phyloP scores from a whole-genome alignment of 2,329 filamentous ascomycete species.

The Penicillium sp. region DNA sequence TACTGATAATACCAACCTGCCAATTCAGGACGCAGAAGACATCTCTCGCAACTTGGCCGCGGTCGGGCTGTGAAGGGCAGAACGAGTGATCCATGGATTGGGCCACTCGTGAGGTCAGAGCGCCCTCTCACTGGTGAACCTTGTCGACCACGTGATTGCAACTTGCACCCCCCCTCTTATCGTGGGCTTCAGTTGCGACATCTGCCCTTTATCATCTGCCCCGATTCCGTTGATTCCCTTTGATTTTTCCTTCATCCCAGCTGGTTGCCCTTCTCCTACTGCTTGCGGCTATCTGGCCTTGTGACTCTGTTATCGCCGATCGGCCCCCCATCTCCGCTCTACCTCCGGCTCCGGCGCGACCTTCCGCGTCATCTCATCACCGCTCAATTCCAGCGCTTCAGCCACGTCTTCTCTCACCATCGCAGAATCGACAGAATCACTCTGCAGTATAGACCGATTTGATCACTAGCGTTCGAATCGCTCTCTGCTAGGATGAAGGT shows the following conservation, averaged over 20 bases:
- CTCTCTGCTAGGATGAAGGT: conserved; percentile 11
- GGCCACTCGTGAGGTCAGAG: conserved; percentile 37
- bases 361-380: conserved; percentile 11
- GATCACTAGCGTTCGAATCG: no score
- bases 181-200: background rate
- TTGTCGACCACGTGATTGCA: conserved; percentile 40
- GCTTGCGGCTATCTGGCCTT: conserved; percentile 18
- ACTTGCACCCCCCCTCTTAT: conserved; percentile 27
- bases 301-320: conserved; percentile 43
- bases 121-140: conserved; percentile 40
- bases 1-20: conserved; percentile 35
- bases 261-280: conserved; percentile 7
- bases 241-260: background rate
- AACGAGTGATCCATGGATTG: conserved; percentile 7
- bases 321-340: conserved; percentile 26
- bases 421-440: background rate
- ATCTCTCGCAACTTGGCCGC: conserved; percentile 26
- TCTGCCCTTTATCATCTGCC: background rate
- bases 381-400: conserved; percentile 1
- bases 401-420: background rate
- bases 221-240: background rate
- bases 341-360: conserved; percentile 21
- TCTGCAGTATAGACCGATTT: background rate
- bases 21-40: conserved; percentile 31
- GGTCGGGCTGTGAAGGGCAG: conserved; percentile 24